Base-by-base conservation (phyloP, 2,329 filamentous ascomycete species). In the Fusarium succisae region DNA sequence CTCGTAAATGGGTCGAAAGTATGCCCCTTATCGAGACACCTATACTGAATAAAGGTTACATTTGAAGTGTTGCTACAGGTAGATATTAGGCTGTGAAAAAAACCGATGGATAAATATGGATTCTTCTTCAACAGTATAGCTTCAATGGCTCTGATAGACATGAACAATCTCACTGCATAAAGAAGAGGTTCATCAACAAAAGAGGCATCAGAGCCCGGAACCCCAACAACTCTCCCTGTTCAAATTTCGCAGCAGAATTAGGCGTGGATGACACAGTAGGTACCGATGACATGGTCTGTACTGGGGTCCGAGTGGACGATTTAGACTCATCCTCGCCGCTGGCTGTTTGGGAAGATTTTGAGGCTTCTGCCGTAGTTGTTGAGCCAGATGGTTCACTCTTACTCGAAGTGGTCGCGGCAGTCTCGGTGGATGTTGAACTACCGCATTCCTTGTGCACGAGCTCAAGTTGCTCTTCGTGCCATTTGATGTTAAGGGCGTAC, bases 21-120 rank as follows among this genome's bases (percentile, higher is more conserved):
- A 24, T 14, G 17, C 8, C 11, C 22, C 13, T n/a, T n/a, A n/a
- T n/a, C 3, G 22, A 24, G 14, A 26, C 20, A 12, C 6, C 6
- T 22, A 17, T 0, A 30, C 4, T 22, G 6, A 11, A 8, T 3
- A 12, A 22, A 1, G 13, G 20, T 4, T 22, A 3, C 8, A 22
- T 3, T 47, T 15, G 2, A 22, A 22, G 5, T 26, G 4, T 11
- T 26, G 5, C 10, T 20, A 32, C 13, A 2, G 0, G n/a, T 17
- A 15, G 20, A 8, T 1, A 48, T 6, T 13, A n/a, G 22, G 10
- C 6, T 12, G 5, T 32, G 5, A n/a, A 3, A 6, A 30, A 22
- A 6, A 17, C 7, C 14, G 2, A 30, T 4, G 10, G 20, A 30
- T 30, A 2, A 22, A 17, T 5, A 48, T n/a, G 5, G 3, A 8